Evolutionary conservation across 768 basidiomycete species (phyloP), one percentile per base, ranked within the genome.

Genomic region (Saitozyma sp.): DNA sequence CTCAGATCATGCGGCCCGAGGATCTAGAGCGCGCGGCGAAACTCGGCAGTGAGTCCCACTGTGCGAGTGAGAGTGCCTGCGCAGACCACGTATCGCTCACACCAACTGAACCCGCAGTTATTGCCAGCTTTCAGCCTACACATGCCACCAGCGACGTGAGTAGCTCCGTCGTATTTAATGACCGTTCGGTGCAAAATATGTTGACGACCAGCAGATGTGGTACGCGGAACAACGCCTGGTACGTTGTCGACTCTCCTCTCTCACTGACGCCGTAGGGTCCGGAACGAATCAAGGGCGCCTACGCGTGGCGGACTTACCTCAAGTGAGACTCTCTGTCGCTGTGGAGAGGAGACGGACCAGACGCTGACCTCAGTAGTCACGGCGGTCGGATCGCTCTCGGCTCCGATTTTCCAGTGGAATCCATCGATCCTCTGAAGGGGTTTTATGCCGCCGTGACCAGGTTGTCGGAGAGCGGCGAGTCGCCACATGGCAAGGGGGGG

Each of bases 341-440:
- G 29, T 29, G 46, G 20, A 52, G 51, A 52, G 10, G 14, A 51
- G 39, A 19, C 8, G 10, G n/a, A 9, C 11, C 20, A 49, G 16
- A n/a, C 11, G n/a, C 54, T 65, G 13, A 62, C 43, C 6, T 52
- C 1, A 0, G 29, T 54, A 82, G 80, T 2, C 60, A 62, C 37
- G 81, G 80, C 8, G 78, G 80, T 1, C 68, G 87, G 13, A 83
- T 94, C 2, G 87, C 92, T 0, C 83, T 97, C 1, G 94, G 95
- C 2, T 91, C 92, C 3, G 94, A 97, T 77, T 96, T 97, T 78
- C 95, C 95, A 0, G 87, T 97, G 3, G 94, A 97, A 78, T 85
- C 86, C 9, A 88, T 95, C 57, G 91, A 95, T 72, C 94, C 95
- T 0, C 81, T 97, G 41, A 81, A 89, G 3, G 91, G 91, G 0